phyloP scores from a whole-genome alignment of 805 yeast genomes.

The Lipomyces orientalis region DNA sequence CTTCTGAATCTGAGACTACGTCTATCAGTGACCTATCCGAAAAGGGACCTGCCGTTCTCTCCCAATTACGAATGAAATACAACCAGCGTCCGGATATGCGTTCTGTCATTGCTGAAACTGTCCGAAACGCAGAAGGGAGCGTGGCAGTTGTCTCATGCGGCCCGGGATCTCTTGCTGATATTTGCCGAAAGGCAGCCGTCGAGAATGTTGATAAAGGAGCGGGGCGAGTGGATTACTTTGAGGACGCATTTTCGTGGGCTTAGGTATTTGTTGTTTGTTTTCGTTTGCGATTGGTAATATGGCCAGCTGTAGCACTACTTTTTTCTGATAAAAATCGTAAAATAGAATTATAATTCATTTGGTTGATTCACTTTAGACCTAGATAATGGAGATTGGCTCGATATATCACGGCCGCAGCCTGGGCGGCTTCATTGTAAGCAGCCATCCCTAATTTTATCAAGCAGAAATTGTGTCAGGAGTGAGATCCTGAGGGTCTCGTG shows the following conservation, averaged over 20 bases:
- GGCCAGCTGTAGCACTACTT: neutral
- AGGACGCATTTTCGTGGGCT: slow-evolving; percentile 36
- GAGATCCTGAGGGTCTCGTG: no score
- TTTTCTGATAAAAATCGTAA: neutral
- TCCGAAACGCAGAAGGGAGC: slow-evolving; percentile 25
- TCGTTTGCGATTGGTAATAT: neutral
- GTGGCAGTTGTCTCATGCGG: slow-evolving; percentile 36
- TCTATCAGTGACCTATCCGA: slow-evolving; percentile 4
- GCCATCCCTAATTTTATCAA: no score
- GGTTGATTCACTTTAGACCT: no score
- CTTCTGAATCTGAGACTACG: neutral
- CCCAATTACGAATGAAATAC: neutral
- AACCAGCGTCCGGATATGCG: slow-evolving; percentile 26
- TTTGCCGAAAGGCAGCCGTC: slow-evolving; percentile 24
- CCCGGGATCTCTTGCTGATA: slow-evolving; percentile 28
- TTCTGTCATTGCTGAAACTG: slow-evolving; percentile 13
- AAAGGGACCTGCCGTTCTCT: neutral
- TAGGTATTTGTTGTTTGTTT: slow-evolving; percentile 12
- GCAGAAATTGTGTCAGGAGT: no score
- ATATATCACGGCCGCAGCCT: no score
- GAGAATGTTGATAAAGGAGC: slow-evolving; percentile 26
- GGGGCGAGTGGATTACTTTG: slow-evolving; percentile 35
- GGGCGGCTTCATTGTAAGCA: no score
- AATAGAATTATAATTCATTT: no score
- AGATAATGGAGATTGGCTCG: no score